Percentiles rank a stretch among this genome's conserved stretches.
Conservation (phyloP, 192 early-diverging fungal species). For the Jimgerdemannia lactiflua region DNA sequence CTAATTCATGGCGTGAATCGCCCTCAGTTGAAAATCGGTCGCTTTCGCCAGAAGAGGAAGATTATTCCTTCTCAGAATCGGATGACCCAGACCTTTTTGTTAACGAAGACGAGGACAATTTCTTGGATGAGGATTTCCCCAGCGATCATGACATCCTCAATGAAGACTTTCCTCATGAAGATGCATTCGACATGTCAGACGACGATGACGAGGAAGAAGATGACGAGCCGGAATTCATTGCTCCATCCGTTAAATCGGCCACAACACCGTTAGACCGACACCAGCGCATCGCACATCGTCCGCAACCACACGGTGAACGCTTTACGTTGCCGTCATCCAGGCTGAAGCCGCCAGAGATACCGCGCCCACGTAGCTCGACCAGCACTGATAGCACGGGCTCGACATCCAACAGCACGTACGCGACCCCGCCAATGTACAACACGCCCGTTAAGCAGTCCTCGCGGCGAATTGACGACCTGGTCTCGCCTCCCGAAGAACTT, state of each 20-base stretch:
- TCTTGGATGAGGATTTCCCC: slow-evolving; percentile 32
- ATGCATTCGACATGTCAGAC: slow-evolving; percentile 8
- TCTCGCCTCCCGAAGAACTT: background rate
- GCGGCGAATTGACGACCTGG: background rate
- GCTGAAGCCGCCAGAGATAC: background rate
- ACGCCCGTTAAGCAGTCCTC: background rate
- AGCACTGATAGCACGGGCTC: background rate
- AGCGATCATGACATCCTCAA: slow-evolving; percentile 34
- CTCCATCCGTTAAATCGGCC: background rate
- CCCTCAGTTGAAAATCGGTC: slow-evolving; percentile 7
- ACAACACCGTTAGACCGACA: background rate
- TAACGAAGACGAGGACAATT: background rate
- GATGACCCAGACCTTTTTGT: slow-evolving; percentile 13
- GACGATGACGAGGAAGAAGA: slow-evolving; percentile 1
- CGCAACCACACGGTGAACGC: background rate
- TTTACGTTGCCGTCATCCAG: background rate
- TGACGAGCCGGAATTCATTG: background rate
- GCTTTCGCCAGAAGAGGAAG: background rate
- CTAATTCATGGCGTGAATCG: slow-evolving; percentile 8
- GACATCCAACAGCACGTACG: background rate
- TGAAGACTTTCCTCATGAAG: slow-evolving; percentile 36
- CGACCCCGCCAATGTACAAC: background rate
- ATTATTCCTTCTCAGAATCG: slow-evolving; percentile 23
- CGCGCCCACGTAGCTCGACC: background rate
- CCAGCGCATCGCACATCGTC: background rate